Conservation (phyloP, 192 early-diverging fungal genomes). For the Backusella psychrophila region DNA sequence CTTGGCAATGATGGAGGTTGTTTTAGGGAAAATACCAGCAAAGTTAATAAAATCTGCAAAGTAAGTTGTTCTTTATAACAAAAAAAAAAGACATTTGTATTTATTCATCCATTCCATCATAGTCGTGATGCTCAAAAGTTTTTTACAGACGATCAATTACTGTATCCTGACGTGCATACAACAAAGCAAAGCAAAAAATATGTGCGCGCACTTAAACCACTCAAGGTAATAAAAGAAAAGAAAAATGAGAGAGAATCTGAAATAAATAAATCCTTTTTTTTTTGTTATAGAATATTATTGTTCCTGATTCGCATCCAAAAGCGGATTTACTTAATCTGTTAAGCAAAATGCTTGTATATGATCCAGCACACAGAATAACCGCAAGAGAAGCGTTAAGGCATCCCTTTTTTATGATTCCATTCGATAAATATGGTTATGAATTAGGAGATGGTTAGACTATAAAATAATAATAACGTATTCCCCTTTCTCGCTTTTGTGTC, state of each 20-base stretch:
- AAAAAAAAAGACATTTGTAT: background rate
- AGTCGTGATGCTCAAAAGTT: slow-evolving; percentile 52
- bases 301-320: slow-evolving; percentile 45
- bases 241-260: background rate
- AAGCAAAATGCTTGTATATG: slow-evolving; percentile 70
- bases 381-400: slow-evolving; percentile 85
- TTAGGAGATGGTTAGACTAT: background rate
- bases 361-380: slow-evolving; percentile 75
- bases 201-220: slow-evolving; percentile 54
- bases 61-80: slow-evolving; percentile 27
- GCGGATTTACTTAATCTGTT: slow-evolving; percentile 68
- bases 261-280: slow-evolving; percentile 4
- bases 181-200: slow-evolving; percentile 57
- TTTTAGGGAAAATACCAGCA: slow-evolving; percentile 78
- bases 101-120: background rate
- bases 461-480: background rate
- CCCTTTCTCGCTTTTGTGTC: background rate
- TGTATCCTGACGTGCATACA: slow-evolving; percentile 58
- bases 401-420: slow-evolving; percentile 62
- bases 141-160: slow-evolving; percentile 47
- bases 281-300: slow-evolving; percentile 48
- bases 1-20: slow-evolving; percentile 94
- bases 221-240: slow-evolving; percentile 43
- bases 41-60: slow-evolving; percentile 55
- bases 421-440: slow-evolving; percentile 10